phyloP scores from a whole-genome alignment of 345 rosid species.

The Hibiscus trionum region DNA sequence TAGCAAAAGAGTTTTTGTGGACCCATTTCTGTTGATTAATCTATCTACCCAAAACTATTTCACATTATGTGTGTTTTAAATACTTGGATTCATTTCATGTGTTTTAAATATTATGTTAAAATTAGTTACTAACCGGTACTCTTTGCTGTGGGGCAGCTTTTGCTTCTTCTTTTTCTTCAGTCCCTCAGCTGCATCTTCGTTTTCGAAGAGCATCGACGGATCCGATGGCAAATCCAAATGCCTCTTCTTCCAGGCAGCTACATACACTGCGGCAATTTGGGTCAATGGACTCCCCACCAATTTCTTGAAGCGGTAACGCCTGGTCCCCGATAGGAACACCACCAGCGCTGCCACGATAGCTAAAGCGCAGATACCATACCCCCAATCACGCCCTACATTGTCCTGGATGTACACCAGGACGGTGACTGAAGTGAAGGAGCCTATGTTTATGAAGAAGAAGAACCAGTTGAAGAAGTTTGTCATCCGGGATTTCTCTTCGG shows the following conservation, averaged over 20 bases:
- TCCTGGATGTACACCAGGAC: constrained; percentile 89
- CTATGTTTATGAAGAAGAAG: constrained; percentile 83
- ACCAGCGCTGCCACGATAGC: constrained; percentile 54
- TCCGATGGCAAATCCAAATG: constrained; percentile 52
- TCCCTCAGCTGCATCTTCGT: constrained; percentile 43
- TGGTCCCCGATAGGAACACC: constrained; percentile 67
- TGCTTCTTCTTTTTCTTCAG: constrained; percentile 48
- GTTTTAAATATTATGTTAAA: too few species aligned
- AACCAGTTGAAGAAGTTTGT: constrained; percentile 34
- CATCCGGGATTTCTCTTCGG: too few species aligned
- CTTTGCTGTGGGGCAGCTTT: constrained; percentile 59
- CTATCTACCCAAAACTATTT: too few species aligned
- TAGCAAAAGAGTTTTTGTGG: too few species aligned
- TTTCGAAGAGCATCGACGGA: constrained; percentile 36
- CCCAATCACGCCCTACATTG: constrained; percentile 76
- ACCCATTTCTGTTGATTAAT: too few species aligned
- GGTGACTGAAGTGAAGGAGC: constrained; percentile 75
- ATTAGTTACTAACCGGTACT: constrained; percentile 49
- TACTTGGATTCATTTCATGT: too few species aligned
- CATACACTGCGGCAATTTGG: constrained; percentile 62
- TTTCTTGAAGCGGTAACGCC: constrained; percentile 72
- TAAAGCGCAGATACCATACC: constrained; percentile 75
- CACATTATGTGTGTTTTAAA: too few species aligned
- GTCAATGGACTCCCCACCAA: constrained; percentile 91
- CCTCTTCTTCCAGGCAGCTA: constrained; percentile 66